Percentiles rank a stretch among this genome's conserved stretches.
These are phyloP conservation scores for Boletus fagicola DNA, from an alignment of 768 basidiomycete species.

Conservation along the genomic window DNA sequence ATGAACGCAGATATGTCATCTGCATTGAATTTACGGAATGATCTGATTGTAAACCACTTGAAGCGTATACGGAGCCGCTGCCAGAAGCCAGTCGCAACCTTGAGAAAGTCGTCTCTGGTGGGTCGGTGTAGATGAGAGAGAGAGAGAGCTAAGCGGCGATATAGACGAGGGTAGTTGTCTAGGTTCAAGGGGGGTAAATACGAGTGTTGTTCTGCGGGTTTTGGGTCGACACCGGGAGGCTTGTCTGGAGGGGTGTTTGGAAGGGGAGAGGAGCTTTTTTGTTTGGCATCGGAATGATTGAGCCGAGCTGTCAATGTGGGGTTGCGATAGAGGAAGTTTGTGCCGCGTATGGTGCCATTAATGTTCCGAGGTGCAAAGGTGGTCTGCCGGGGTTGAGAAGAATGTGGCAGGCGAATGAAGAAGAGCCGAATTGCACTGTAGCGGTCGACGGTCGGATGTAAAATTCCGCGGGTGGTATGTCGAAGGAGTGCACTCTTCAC, in stretches of 20 bases:
- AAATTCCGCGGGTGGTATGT: slow-evolving; percentile 26
- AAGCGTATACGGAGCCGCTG: slow-evolving; percentile 86
- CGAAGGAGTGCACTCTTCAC: slow-evolving; percentile 18
- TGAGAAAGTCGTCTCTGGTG: slow-evolving; percentile 85
- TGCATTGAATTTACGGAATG: slow-evolving; percentile 91
- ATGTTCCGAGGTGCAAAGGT: neutral
- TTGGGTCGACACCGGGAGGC: slow-evolving; percentile 7
- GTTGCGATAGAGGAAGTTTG: neutral
- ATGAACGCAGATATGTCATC: slow-evolving; percentile 97
- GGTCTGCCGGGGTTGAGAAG: neutral
- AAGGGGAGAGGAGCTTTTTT: neutral
- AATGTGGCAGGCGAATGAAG: slow-evolving; percentile 40
- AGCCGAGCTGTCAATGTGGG: slow-evolving; percentile 7
- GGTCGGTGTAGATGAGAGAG: slow-evolving; percentile 78
- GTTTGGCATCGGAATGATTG: slow-evolving; percentile 17
- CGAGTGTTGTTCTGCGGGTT: slow-evolving; percentile 3
- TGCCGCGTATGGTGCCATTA: neutral
- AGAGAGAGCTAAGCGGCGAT: slow-evolving; percentile 73
- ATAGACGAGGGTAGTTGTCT: slow-evolving; percentile 78
- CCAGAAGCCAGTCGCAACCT: slow-evolving; percentile 87
- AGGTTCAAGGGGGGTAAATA: slow-evolving; percentile 38
- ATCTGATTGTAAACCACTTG: slow-evolving; percentile 95
- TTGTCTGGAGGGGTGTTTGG: slow-evolving; percentile 5
- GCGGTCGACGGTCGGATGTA: slow-evolving; percentile 45
- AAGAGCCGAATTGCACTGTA: slow-evolving; percentile 59